phyloP scores from a whole-genome alignment of 805 yeast species.

The Maudiozyma serrabonitensis region DNA sequence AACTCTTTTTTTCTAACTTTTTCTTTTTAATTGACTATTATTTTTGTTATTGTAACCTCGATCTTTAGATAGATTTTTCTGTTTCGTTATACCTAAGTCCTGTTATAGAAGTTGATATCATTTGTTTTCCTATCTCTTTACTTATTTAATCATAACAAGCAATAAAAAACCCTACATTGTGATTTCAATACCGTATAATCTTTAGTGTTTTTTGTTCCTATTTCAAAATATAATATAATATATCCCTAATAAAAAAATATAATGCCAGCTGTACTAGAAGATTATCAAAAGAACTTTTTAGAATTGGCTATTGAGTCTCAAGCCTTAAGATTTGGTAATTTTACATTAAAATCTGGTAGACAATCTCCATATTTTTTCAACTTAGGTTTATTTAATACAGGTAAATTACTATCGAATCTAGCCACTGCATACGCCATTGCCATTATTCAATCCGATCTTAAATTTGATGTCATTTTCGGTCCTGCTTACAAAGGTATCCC shows the following conservation, averaged over 20 bases:
- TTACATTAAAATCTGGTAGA: conserved; percentile 88
- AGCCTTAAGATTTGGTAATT: conserved; percentile 80
- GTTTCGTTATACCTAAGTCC: no score
- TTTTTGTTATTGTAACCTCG: no score
- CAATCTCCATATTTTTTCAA: conserved; percentile 94
- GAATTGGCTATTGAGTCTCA: conserved; percentile 72
- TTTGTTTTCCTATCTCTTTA: no score
- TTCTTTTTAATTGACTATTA: no score
- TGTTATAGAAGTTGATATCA: no score
- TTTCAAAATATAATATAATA: background rate
- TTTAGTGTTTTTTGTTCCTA: background rate
- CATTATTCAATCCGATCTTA: conserved; percentile 68
- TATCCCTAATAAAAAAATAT: background rate
- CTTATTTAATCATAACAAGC: no score
- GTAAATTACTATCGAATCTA: conserved; percentile 63
- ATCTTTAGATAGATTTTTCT: no score
- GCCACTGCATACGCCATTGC: conserved; percentile 87
- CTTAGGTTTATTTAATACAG: conserved; percentile 81
- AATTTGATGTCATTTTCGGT: conserved; percentile 88
- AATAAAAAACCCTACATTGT: background rate
- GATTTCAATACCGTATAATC: background rate
- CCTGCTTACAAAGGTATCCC: conserved; percentile 99
- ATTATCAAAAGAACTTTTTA: conserved; percentile 58
- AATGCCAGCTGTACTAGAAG: conserved; percentile 23
- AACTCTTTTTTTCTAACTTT: no score